phyloP scores from a whole-genome alignment of 371 early-diverging fungal genomes.

The Mucor piriformis region DNA sequence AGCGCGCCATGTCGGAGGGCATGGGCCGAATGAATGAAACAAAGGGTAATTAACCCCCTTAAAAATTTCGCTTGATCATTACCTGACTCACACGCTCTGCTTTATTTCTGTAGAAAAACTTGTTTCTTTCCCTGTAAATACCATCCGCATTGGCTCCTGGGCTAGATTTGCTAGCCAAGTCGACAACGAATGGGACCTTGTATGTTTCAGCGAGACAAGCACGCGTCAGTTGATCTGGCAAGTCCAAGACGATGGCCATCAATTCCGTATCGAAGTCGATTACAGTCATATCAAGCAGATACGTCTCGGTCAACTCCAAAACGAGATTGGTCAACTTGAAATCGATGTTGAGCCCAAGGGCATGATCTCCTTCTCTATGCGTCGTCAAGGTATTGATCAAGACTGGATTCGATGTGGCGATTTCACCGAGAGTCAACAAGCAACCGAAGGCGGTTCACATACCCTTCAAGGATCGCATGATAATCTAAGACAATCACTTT shows the following conservation, averaged over 20 bases:
- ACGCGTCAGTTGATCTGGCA: slow-evolving; percentile 41
- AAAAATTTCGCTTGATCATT: too few relatives aligned
- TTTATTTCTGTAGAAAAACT: neutral
- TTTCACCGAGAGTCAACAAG: slow-evolving; percentile 47
- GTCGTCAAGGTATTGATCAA: slow-evolving; percentile 23
- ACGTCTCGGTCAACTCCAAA: slow-evolving; percentile 18
- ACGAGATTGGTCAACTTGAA: slow-evolving; percentile 25
- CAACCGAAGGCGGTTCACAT: slow-evolving; percentile 18
- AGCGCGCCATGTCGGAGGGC: slow-evolving; percentile 50
- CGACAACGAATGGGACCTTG: slow-evolving; percentile 26
- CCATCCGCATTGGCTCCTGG: slow-evolving; percentile 42
- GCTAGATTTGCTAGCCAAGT: slow-evolving; percentile 30
- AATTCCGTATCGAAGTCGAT: slow-evolving; percentile 38
- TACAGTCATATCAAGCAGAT: slow-evolving; percentile 34
- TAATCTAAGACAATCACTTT: slow-evolving; percentile 25
- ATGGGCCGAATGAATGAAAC: slow-evolving; percentile 10
- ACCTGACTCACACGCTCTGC: neutral
- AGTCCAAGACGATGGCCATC: slow-evolving; percentile 37
- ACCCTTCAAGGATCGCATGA: slow-evolving; percentile 29
- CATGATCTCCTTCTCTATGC: slow-evolving; percentile 35
- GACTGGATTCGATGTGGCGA: slow-evolving; percentile 47
- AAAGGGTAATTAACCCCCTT: slow-evolving; percentile 18
- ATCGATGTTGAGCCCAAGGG: slow-evolving; percentile 18
- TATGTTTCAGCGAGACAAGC: slow-evolving; percentile 29
- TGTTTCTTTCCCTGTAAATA: slow-evolving; percentile 25